phyloP scores from a whole-genome alignment of 257 asterid species.

The Nyctanthes arbortristis region DNA sequence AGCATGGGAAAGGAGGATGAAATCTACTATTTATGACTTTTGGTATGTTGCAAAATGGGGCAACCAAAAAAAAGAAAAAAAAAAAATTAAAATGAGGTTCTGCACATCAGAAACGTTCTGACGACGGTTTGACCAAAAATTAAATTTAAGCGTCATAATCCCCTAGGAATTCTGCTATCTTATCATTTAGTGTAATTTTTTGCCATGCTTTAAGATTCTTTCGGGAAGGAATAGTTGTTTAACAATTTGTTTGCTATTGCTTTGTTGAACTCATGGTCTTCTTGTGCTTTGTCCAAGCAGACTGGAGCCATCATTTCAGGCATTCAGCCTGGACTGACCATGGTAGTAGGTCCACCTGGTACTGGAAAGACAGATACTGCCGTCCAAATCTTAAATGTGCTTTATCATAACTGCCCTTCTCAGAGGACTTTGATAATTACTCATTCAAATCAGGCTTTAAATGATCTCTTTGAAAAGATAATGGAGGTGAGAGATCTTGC shows the following conservation, averaged over 20 bases:
- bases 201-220: neutral
- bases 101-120: neutral
- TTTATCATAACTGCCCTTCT: conserved; percentile 98
- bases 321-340: conserved; percentile 93
- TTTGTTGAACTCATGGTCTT: conserved; percentile 7
- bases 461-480: conserved; percentile 97
- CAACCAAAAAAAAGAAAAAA: no score
- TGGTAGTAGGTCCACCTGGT: conserved; percentile 99
- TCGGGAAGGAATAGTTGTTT: neutral
- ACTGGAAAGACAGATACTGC: conserved; percentile 99
- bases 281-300: conserved; percentile 44
- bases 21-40: neutral
- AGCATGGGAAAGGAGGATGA: neutral
- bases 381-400: conserved; percentile 90
- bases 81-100: neutral
- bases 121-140: neutral
- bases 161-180: neutral
- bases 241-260: neutral
- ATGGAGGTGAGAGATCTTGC: conserved; percentile 67
- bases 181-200: conserved; percentile 6
- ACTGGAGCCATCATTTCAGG: conserved; percentile 90
- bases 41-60: neutral
- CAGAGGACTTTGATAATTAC: conserved; percentile 98
- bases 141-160: conserved; percentile 1
- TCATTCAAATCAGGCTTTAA: conserved; percentile 96